Conservation (phyloP, 306 rosid species). For the Acacia melanoxylon region DNA sequence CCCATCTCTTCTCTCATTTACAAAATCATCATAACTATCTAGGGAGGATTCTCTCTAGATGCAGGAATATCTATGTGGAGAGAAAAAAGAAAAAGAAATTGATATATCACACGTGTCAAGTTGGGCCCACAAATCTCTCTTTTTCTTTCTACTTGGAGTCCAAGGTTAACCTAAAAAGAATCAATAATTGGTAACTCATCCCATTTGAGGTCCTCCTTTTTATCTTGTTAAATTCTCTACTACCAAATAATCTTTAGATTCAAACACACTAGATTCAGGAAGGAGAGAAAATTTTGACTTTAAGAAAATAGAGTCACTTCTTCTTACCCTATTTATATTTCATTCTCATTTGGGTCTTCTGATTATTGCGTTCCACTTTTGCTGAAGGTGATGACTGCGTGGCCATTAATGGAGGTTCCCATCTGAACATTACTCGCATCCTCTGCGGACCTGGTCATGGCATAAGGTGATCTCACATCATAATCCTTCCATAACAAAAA, state of each 20-base stretch:
- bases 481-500: background rate
- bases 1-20: background rate
- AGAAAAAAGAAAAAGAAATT: background rate
- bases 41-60: background rate
- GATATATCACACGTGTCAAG: background rate
- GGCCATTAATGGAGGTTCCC: constrained; percentile 40
- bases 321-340: background rate
- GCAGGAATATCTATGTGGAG: too few species aligned
- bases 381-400: constrained; percentile 58
- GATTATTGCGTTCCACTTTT: background rate
- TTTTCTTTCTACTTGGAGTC: too few species aligned
- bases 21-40: background rate
- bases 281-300: background rate
- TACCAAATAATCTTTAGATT: background rate
- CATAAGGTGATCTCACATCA: constrained; percentile 38
- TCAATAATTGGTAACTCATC: background rate
- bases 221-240: background rate
- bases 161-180: too few species aligned
- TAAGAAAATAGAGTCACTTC: background rate
- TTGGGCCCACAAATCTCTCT: background rate
- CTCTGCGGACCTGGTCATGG: constrained; percentile 71
- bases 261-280: background rate
- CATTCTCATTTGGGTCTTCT: background rate
- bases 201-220: too few species aligned
- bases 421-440: constrained; percentile 41